These are phyloP conservation scores for Coffea eugenioides DNA, from an alignment of 257 asterid genomes.

Conservation along the genomic window DNA sequence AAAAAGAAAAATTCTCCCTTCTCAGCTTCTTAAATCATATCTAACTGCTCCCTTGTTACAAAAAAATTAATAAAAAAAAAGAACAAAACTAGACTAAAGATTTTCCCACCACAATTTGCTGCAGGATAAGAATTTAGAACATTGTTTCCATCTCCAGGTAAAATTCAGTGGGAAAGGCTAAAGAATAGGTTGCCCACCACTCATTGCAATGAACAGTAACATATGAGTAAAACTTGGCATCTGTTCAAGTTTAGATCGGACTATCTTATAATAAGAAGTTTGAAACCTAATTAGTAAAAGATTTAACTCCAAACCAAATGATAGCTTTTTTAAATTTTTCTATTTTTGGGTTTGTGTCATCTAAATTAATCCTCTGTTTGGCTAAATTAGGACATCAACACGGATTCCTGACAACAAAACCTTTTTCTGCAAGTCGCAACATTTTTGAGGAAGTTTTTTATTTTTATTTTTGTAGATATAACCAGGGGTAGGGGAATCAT, in stretches of 20 bases:
- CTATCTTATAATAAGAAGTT: neutral
- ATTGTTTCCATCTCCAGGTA: neutral
- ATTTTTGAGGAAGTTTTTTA: too few relatives aligned
- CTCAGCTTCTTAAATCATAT: too few relatives aligned
- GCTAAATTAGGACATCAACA: neutral
- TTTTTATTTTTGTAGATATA: too few relatives aligned
- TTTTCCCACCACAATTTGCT: neutral
- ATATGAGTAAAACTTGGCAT: neutral
- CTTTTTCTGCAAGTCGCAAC: too few relatives aligned
- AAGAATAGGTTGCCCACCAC: neutral
- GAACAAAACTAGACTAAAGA: too few relatives aligned
- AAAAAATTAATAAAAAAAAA: too few relatives aligned
- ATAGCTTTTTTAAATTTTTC: neutral
- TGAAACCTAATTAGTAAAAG: neutral
- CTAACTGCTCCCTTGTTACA: too few relatives aligned
- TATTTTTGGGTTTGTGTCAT: neutral
- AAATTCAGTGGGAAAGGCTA: neutral
- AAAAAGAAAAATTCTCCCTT: too few relatives aligned
- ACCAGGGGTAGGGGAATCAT: too few relatives aligned
- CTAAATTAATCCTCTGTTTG: too few relatives aligned
- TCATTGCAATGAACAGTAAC: neutral
- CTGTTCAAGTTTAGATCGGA: neutral
- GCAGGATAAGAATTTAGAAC: neutral
- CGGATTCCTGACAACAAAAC: neutral
- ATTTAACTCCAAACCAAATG: too few relatives aligned